These are phyloP conservation scores for Torrubiella hemipterigena DNA, from an alignment of 2,329 filamentous ascomycete genomes.

Conservation along the genomic window DNA sequence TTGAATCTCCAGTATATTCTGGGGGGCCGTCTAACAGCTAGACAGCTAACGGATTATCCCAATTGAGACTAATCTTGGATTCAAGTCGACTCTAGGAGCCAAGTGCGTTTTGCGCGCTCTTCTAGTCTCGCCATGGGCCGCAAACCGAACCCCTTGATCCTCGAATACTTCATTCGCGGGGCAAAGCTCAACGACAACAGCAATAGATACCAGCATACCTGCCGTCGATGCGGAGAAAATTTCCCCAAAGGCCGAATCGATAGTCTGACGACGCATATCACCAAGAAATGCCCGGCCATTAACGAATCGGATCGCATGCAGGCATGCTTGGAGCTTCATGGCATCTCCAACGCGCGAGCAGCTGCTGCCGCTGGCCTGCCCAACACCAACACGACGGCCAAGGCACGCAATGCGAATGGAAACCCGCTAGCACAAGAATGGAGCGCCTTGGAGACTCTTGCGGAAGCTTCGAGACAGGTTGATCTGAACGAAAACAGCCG, in stretches of 20 bases:
- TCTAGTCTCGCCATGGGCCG: conserved; percentile 53
- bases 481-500: conserved; percentile 52
- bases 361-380: conserved; percentile 16
- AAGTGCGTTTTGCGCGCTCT: conserved; percentile 13
- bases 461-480: conserved; percentile 76
- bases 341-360: conserved; percentile 42
- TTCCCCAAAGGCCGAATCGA: conserved; percentile 87
- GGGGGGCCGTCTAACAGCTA: no score
- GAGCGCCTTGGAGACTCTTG: conserved; percentile 74
- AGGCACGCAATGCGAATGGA: conserved; percentile 15
- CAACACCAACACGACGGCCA: conserved; percentile 16
- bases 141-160: conserved; percentile 72
- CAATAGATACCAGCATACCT: conserved; percentile 86
- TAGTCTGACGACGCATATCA: conserved; percentile 66
- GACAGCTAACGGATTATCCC: no score
- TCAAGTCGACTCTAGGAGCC: no score
- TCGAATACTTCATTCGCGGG: conserved; percentile 80
- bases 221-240: conserved; percentile 76
- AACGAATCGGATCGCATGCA: conserved; percentile 63
- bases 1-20: conserved; percentile 2
- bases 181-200: conserved; percentile 79
- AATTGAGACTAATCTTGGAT: no score
- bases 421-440: conserved; percentile 52
- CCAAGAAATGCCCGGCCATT: conserved; percentile 77
- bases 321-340: conserved; percentile 60